These are phyloP conservation scores for Closterium sp. DNA, from an alignment of 139 green algal species.

Conservation along the genomic window DNA sequence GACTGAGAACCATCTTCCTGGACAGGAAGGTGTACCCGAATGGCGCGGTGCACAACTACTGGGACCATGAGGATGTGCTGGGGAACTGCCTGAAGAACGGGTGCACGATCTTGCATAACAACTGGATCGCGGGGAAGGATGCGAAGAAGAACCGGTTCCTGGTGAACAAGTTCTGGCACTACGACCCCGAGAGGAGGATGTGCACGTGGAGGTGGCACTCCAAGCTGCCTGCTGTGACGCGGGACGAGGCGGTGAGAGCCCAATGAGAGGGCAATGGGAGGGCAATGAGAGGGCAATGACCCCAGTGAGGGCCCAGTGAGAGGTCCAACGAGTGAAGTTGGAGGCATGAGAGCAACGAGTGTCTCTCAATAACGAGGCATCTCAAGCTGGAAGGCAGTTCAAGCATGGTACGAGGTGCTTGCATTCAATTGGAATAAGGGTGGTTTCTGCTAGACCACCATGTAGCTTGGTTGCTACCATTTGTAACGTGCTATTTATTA, in stretches of 20 bases:
- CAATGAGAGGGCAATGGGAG: not conserved
- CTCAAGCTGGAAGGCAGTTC: too few relatives aligned
- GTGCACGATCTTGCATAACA: slow-evolving; percentile 29
- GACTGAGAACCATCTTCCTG: slow-evolving; percentile 16
- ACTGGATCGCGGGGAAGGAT: slow-evolving; percentile 20
- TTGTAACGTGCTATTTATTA: too few relatives aligned
- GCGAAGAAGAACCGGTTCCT: slow-evolving; percentile 14
- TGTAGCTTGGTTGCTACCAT: not conserved
- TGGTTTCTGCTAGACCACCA: not conserved
- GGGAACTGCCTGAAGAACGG: slow-evolving; percentile 2
- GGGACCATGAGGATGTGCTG: slow-evolving; percentile 4
- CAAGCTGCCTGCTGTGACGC: not conserved
- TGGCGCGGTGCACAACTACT: slow-evolving; percentile 14
- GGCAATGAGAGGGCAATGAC: not conserved
- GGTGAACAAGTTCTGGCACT: slow-evolving; percentile 13
- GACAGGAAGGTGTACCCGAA: slow-evolving; percentile 31
- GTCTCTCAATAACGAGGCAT: not conserved
- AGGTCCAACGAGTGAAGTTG: too few relatives aligned
- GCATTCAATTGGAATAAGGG: not conserved
- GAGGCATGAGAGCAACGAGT: not conserved
- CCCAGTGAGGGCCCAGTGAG: too few relatives aligned
- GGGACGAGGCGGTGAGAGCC: not conserved
- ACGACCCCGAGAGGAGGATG: slow-evolving; percentile 1
- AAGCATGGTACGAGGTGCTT: not conserved
- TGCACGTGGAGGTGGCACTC: slow-evolving; percentile 9